Percentiles rank a stretch among this genome's conserved stretches.
Evolutionary conservation across 495 filamentous ascomycete genomes (phyloP).

Genomic region (Penicillium daleae): DNA sequence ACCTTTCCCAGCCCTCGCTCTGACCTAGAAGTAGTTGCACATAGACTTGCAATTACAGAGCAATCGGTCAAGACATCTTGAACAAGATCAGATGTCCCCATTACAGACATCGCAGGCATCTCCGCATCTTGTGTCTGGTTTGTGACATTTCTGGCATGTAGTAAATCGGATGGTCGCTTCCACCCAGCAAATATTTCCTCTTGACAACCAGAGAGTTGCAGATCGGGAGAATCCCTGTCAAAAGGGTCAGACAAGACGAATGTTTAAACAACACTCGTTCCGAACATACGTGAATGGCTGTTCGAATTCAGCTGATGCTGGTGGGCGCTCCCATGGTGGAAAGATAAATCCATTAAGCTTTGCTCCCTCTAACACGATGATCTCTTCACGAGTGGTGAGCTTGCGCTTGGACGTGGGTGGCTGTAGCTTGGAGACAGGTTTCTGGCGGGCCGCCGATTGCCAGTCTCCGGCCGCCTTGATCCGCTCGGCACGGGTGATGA

Average conservation of each 20-base stretch:
- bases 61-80: slow-evolving; percentile 96
- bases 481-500: slow-evolving; percentile 69
- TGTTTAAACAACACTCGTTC: not conserved
- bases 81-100: slow-evolving; percentile 71
- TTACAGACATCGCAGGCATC: slow-evolving; percentile 56
- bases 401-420: slow-evolving; percentile 58
- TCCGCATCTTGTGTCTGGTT: slow-evolving; percentile 7
- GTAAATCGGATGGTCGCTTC: slow-evolving; percentile 70
- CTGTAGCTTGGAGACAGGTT: slow-evolving; percentile 24
- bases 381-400: slow-evolving; percentile 72
- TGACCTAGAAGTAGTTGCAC: slow-evolving; percentile 71
- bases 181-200: slow-evolving; percentile 74
- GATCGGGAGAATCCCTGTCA: slow-evolving; percentile 66
- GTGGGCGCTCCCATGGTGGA: slow-evolving; percentile 74
- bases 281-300: slow-evolving; percentile 57
- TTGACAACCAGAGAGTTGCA: slow-evolving; percentile 74
- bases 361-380: slow-evolving; percentile 75
- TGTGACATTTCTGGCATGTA: slow-evolving; percentile 21
- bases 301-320: slow-evolving; percentile 57
- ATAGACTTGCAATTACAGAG: slow-evolving; percentile 94
- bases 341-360: slow-evolving; percentile 80
- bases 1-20: slow-evolving; percentile 65
- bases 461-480: slow-evolving; percentile 62
- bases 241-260: slow-evolving; percentile 19
- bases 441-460: slow-evolving; percentile 33